Base-by-base conservation (phyloP, 2,329 filamentous ascomycete species). In the Camptophora hylomeconis region DNA sequence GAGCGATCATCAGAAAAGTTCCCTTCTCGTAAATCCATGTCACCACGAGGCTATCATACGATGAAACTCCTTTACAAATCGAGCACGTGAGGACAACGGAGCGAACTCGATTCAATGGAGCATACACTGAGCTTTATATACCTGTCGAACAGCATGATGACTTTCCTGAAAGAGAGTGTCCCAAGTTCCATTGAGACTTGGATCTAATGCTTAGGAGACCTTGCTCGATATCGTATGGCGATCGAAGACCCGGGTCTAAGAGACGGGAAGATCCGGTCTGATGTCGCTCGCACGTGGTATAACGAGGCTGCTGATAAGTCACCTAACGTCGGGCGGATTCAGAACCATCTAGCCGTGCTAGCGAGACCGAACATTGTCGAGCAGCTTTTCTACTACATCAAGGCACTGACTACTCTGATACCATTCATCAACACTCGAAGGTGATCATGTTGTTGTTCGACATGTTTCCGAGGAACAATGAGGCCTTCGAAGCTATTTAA, bases 51-150 rank as follows among this genome's bases (percentile, higher is more conserved):
- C n/a, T n/a, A n/a, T n/a, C n/a, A n/a, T n/a, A n/a, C n/a, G n/a
- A n/a, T n/a, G n/a, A n/a, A n/a, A n/a, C n/a, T n/a, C n/a, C n/a
- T n/a, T n/a, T n/a, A n/a, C n/a, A n/a, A n/a, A n/a, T n/a, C n/a
- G n/a, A n/a, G n/a, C n/a, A n/a, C n/a, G n/a, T n/a, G n/a, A n/a
- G n/a, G n/a, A n/a, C n/a, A n/a, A n/a, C n/a, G n/a, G n/a, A n/a
- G n/a, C n/a, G n/a, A n/a, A 0, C 87, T 86, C 0, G 65, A 64
- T 0, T 84, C 80, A 2, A 56, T 84, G 1, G 86, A 94, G 27
- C 80, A 92, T 32, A 94, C 95, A 84, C 58, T 93, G 0, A 74
- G 75, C 0, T 95, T 93, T 31, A 83, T 95, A 1, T 92, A 92
- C 38, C 54, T 87, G 10, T 78, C 84, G 0, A 95, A 94, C 40